phyloP scores from a whole-genome alignment of 805 yeast genomes.

The Zygoascus flipseniorum region DNA sequence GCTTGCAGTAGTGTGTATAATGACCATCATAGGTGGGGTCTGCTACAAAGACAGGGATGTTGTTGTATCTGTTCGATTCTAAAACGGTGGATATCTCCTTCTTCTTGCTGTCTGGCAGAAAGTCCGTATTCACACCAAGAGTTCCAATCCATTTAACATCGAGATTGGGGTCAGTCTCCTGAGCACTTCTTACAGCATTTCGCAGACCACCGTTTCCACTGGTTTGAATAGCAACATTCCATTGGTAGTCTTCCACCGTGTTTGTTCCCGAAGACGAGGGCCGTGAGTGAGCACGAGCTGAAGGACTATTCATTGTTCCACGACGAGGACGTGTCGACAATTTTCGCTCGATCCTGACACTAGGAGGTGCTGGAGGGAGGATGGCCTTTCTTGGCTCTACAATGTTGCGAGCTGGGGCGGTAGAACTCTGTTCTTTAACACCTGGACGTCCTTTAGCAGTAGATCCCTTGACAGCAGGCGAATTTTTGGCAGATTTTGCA shows the following conservation, averaged over 20 bases:
- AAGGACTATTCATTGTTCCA: conserved; percentile 7
- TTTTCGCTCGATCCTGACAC: neutral
- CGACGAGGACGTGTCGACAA: conserved; percentile 9
- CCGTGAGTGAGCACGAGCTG: neutral
- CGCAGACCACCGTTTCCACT: conserved; percentile 84
- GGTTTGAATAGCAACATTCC: conserved; percentile 60
- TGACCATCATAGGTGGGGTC: conserved; percentile 85
- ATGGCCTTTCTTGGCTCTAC: conserved; percentile 17
- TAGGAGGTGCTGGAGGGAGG: conserved; percentile 3
- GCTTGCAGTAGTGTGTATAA: conserved; percentile 85
- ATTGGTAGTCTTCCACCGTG: conserved; percentile 41
- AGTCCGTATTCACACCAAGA: conserved; percentile 83
- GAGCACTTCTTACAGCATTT: conserved; percentile 68
- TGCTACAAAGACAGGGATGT: conserved; percentile 60
- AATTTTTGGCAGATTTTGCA: too few species aligned
- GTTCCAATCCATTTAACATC: conserved; percentile 75
- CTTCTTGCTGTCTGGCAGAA: conserved; percentile 50
- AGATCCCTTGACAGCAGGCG: too few species aligned
- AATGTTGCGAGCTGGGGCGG: conserved; percentile 14
- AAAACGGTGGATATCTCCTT: conserved; percentile 44
- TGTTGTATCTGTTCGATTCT: conserved; percentile 37
- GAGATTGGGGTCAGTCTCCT: conserved; percentile 21
- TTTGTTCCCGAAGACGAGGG: neutral
- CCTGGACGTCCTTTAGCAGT: too few species aligned
- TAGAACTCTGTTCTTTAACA: neutral